Evolutionary conservation across 257 asterid genomes (phyloP).

Genomic region (Nicotiana tomentosiformis): DNA sequence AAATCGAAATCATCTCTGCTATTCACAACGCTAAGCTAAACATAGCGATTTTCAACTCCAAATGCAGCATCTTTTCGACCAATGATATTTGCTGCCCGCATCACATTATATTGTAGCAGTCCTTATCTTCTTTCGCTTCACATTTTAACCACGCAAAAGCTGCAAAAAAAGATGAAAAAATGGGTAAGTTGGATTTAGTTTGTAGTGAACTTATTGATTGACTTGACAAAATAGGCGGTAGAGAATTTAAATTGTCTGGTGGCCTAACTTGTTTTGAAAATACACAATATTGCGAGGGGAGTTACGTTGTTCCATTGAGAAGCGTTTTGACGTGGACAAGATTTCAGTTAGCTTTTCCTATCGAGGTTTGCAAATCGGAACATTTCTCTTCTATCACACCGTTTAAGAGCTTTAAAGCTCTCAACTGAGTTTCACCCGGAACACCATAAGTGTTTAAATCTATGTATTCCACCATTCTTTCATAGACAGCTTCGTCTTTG

Average conservation of each 20-base stretch:
- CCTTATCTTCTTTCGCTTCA: conserved; percentile 11
- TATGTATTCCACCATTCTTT: conserved; percentile 4
- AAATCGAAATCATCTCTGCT: conserved; percentile 19
- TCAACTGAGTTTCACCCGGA: conserved; percentile 16
- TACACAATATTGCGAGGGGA: conserved; percentile 6
- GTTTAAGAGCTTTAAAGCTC: conserved; percentile 13
- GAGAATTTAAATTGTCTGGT: conserved; percentile 1
- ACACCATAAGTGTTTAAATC: conserved; percentile 8
- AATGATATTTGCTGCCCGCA: conserved; percentile 14
- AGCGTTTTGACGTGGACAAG: conserved; percentile 12
- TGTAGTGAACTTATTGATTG: no score
- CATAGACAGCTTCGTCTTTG: conserved; percentile 5
- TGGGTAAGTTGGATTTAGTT: background rate
- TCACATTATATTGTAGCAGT: conserved; percentile 1
- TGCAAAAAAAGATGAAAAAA: background rate
- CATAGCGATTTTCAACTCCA: conserved; percentile 8
- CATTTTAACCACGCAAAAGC: conserved; percentile 24
- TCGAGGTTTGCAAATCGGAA: conserved; percentile 13
- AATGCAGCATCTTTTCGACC: conserved; percentile 18
- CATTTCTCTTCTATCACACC: background rate
- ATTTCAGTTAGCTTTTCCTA: conserved; percentile 11
- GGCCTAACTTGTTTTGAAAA: background rate
- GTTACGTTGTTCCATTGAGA: conserved; percentile 12
- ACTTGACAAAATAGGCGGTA: no score
- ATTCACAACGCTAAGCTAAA: conserved; percentile 17